Base-by-base conservation (phyloP, 1,284 basidiomycete genomes). In the Leucoagaricus sp. region DNA sequence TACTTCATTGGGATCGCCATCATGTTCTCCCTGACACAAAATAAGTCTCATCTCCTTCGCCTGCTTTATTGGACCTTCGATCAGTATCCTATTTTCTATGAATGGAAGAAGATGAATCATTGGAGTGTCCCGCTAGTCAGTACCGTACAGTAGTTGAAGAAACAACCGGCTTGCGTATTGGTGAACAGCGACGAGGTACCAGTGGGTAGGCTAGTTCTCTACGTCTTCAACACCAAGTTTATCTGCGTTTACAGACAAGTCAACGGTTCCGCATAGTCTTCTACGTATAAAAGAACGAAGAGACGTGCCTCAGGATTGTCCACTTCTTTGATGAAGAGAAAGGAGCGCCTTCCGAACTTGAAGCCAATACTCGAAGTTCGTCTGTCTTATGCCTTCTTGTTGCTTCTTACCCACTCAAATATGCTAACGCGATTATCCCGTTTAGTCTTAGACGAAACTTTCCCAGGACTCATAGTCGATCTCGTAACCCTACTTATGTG, bases 281-380 rank as follows among this genome's bases (percentile, higher is more conserved):
- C n/a, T 90, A 91, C 61, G 84, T 89, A 8, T 68, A 73, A 46
- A 73, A 75, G 58, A 89, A 87, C 63, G 87, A 91, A 68, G 83
- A 84, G 56, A 87, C 88, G 0, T 78, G 80, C 61, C 64, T 89
- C 60, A 87, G 86, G 69, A 76, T 90, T 26, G 77, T 86, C 1
- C 86, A 89, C 64, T 88, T 87, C 63, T 76, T 78, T 57, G 75
- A 81, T 42, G 71, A 73, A 41, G 78, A 81, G 60, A 68, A 71
- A 1, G 80, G 75, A 0, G 69, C 81, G 17, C 85, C 84, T 3
- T 81, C 81, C 0, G 84, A 86, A 63, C 69, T 86, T 62, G 84
- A 85, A 65, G 82, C 82, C 4, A 86, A 85, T 63, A 76, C 78
- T 40, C 85, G 80, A 66, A 84, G 84, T 83, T 65, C 21, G 77